Evolutionary conservation across 2,329 filamentous ascomycete genomes (phyloP).

Genomic region (Purpureocillium takamizusanense): DNA sequence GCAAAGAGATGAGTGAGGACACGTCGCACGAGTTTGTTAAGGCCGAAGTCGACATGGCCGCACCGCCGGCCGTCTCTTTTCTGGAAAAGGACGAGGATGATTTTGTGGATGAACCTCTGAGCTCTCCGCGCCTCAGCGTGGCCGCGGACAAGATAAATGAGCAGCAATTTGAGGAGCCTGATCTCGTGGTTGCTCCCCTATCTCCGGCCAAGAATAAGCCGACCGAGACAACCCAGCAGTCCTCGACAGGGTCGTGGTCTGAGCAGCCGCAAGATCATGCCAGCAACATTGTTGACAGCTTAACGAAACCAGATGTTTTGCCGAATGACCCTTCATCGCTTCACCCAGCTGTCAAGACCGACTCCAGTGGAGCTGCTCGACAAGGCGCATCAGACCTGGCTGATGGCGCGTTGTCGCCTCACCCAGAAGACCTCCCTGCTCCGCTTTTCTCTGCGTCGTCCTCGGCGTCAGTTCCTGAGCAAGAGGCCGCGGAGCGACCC

Average conservation of each 20-base stretch:
- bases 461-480: not conserved
- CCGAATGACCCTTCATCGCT: not conserved
- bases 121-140: conserved; percentile 55
- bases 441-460: conserved; percentile 41
- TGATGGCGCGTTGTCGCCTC: conserved; percentile 33
- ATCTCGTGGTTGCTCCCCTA: conserved; percentile 47
- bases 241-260: too few species aligned
- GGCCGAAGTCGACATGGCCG: conserved; percentile 41
- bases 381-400: conserved; percentile 6
- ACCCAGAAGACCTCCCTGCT: conserved; percentile 59
- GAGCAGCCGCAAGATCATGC: too few species aligned
- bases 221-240: not conserved
- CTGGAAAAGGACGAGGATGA: conserved; percentile 55
- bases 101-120: conserved; percentile 70
- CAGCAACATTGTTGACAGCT: too few species aligned
- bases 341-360: conserved; percentile 9
- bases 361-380: conserved; percentile 5
- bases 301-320: not conserved
- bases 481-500: not conserved
- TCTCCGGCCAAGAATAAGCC: conserved; percentile 37
- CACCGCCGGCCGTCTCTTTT: conserved; percentile 17
- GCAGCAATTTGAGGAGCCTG: conserved; percentile 43
- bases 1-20: conserved; percentile 64
- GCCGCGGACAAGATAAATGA: conserved; percentile 47
- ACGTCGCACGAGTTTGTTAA: conserved; percentile 61